Conservation (phyloP, 495 filamentous ascomycete genomes). For the Aspergillus avenaceus region DNA sequence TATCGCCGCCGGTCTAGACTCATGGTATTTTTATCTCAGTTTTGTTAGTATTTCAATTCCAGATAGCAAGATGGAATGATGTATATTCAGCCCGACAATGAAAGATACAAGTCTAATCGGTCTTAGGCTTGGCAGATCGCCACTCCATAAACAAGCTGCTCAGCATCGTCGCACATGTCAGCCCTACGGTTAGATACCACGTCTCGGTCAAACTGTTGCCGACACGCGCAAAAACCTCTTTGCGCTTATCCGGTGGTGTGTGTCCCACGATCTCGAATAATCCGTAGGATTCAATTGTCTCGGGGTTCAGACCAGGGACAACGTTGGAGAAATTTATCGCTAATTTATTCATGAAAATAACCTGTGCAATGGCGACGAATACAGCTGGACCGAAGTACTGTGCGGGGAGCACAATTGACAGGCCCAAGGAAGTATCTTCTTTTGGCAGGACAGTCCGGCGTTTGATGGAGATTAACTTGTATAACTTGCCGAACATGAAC, state of each 20-base stretch:
- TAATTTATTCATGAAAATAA: slow-evolving; percentile 50
- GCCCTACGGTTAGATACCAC: too few relatives aligned
- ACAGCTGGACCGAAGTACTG: slow-evolving; percentile 59
- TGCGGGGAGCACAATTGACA: slow-evolving; percentile 55
- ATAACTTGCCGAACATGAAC: slow-evolving; percentile 53
- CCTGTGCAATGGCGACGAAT: slow-evolving; percentile 51
- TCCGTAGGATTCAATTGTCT: slow-evolving; percentile 45
- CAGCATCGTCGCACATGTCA: too few relatives aligned
- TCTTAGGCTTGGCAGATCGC: too few relatives aligned
- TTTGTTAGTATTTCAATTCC: too few relatives aligned
- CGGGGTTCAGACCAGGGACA: slow-evolving; percentile 30
- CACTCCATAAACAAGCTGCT: too few relatives aligned
- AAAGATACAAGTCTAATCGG: too few relatives aligned
- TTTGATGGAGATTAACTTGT: slow-evolving; percentile 17
- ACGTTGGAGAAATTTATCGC: slow-evolving; percentile 33
- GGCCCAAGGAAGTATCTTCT: slow-evolving; percentile 51
- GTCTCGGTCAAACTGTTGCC: slow-evolving; percentile 24
- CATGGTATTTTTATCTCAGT: too few relatives aligned
- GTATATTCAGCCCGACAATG: too few relatives aligned
- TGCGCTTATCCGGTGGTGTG: slow-evolving; percentile 31
- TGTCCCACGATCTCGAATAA: slow-evolving; percentile 22
- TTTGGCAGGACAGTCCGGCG: slow-evolving; percentile 48
- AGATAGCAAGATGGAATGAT: too few relatives aligned
- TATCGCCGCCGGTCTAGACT: too few relatives aligned
- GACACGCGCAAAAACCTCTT: slow-evolving; percentile 42